Conservation (phyloP, 2,329 filamentous ascomycete genomes). For the Fusarium domesticum region DNA sequence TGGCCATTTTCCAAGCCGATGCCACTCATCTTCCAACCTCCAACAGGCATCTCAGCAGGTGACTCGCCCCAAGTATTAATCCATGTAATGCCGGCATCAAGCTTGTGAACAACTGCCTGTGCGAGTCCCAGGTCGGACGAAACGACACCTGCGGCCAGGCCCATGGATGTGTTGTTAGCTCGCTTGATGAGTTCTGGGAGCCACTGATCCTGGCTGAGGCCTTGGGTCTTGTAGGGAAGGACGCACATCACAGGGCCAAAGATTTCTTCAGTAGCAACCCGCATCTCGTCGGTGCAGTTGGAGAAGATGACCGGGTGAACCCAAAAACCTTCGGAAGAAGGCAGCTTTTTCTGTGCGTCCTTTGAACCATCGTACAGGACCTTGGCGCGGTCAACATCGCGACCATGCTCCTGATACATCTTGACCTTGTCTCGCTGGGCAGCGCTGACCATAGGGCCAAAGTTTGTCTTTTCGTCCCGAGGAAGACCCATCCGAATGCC, state of each 20-base stretch:
- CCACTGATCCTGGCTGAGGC: slow-evolving; percentile 32
- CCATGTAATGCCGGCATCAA: slow-evolving; percentile 88
- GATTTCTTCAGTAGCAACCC: slow-evolving; percentile 77
- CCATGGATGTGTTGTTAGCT: slow-evolving; percentile 74
- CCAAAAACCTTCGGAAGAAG: slow-evolving; percentile 70
- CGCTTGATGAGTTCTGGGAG: slow-evolving; percentile 67
- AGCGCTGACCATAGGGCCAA: slow-evolving; percentile 76
- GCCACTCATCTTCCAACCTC: slow-evolving; percentile 89
- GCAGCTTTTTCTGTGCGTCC: slow-evolving; percentile 50
- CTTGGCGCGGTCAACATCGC: slow-evolving; percentile 68
- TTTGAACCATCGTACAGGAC: slow-evolving; percentile 68
- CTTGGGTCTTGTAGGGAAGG: slow-evolving; percentile 61
- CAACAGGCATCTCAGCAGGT: slow-evolving; percentile 88
- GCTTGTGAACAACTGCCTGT: slow-evolving; percentile 65
- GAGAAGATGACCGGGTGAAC: slow-evolving; percentile 81
- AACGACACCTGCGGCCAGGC: slow-evolving; percentile 81
- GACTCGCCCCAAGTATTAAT: slow-evolving; percentile 92
- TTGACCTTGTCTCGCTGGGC: slow-evolving; percentile 74
- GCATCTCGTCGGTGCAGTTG: slow-evolving; percentile 79
- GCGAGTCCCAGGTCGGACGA: slow-evolving; percentile 71
- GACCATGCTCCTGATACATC: slow-evolving; percentile 73
- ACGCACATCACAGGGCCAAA: slow-evolving; percentile 87
- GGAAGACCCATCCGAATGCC: slow-evolving; percentile 76
- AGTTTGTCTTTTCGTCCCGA: slow-evolving; percentile 71
- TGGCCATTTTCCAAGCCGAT: slow-evolving; percentile 84